Conservation (phyloP, 768 basidiomycete species). For the Lactarius sanguifluus region DNA sequence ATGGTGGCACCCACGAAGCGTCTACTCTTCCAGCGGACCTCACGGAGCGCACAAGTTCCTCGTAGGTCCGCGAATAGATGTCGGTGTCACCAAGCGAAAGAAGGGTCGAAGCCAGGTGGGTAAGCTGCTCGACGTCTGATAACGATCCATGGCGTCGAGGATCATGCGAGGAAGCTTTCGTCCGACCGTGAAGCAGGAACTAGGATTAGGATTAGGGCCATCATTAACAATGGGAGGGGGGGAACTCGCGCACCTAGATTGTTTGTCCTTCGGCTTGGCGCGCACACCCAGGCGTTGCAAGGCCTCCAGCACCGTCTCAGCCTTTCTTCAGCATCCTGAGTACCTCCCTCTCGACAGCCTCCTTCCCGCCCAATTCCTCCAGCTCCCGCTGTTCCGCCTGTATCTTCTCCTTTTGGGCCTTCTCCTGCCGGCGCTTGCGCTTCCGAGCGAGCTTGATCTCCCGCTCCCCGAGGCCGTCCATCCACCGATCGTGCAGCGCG, state of each 20-base stretch:
- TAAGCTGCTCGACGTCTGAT: constrained; percentile 72
- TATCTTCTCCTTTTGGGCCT: constrained; percentile 64
- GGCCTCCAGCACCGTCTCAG: constrained; percentile 87
- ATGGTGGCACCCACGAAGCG: constrained; percentile 69
- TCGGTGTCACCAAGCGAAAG: constrained; percentile 86
- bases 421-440: constrained; percentile 74
- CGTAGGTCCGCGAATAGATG: constrained; percentile 83
- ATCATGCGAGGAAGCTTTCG: constrained; percentile 8
- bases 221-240: not conserved
- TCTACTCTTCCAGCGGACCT: constrained; percentile 70
- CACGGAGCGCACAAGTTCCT: constrained; percentile 76
- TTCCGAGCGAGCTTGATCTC: constrained; percentile 82
- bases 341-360: constrained; percentile 62
- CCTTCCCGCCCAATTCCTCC: constrained; percentile 63
- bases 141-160: constrained; percentile 33
- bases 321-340: constrained; percentile 79
- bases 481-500: constrained; percentile 92
- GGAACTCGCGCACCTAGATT: constrained; percentile 29
- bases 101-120: constrained; percentile 83
- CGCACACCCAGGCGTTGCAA: constrained; percentile 78
- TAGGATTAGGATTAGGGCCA: not conserved
- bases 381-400: constrained; percentile 75
- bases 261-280: constrained; percentile 47
- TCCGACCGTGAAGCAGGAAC: constrained; percentile 23
- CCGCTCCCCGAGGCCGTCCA: constrained; percentile 83